phyloP scores from a whole-genome alignment of 192 early-diverging fungal species.

The Coemansia guatemalensis region DNA sequence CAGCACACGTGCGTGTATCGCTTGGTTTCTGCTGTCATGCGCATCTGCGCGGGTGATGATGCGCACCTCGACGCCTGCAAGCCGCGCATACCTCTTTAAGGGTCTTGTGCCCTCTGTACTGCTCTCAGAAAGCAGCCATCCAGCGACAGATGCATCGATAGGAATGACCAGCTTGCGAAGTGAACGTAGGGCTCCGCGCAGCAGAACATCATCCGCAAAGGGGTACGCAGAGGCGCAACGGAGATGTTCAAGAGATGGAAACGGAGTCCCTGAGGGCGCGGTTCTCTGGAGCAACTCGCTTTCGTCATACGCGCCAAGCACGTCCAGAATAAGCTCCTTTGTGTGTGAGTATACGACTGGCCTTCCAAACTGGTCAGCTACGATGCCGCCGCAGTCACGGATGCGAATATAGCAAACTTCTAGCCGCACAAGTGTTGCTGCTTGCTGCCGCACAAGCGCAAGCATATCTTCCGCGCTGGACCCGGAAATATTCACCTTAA shows the following conservation, averaged over 20 bases:
- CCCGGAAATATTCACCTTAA: constrained; percentile 8
- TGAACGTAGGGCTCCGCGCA: constrained; percentile 6
- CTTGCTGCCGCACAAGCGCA: constrained; percentile 16
- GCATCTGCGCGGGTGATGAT: constrained; percentile 14
- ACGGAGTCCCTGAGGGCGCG: background rate
- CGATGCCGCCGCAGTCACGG: constrained; percentile 9
- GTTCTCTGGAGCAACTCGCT: background rate
- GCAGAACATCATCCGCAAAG: constrained; percentile 21
- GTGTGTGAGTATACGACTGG: constrained; percentile 4
- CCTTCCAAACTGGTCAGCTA: constrained; percentile 4
- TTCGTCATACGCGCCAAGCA: constrained; percentile 19
- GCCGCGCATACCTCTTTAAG: constrained; percentile 6
- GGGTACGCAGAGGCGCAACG: constrained; percentile 24
- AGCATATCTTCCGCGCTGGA: background rate
- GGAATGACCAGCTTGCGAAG: constrained; percentile 17
- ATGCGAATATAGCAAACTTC: constrained; percentile 14
- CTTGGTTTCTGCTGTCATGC: background rate
- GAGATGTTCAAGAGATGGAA: constrained; percentile 20
- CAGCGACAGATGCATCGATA: constrained; percentile 4
- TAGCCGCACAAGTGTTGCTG: constrained; percentile 12
- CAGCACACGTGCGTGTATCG: constrained; percentile 10
- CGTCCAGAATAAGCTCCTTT: constrained; percentile 11
- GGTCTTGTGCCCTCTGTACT: background rate
- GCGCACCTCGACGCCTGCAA: constrained; percentile 16
- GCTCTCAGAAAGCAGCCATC: constrained; percentile 19